Percentiles rank a stretch among this genome's conserved stretches.
Evolutionary conservation across 306 rosid genomes (phyloP).

Genomic region (Sesbania bispinosa): DNA sequence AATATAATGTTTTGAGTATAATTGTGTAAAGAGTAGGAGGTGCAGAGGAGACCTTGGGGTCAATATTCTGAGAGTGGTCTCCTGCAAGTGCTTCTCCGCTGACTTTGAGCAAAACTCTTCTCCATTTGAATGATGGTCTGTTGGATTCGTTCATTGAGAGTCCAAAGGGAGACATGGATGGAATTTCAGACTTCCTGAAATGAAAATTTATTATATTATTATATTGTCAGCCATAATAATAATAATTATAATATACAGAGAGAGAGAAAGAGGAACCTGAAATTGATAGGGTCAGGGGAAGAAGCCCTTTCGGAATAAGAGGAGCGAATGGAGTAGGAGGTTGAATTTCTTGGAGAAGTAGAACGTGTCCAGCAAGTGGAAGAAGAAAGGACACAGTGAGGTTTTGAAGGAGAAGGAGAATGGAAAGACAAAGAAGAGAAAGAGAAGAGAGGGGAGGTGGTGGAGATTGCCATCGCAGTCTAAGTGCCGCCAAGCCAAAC

Average conservation of each 20-base stretch:
- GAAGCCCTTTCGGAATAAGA: conserved; percentile 28
- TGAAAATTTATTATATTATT: neutral
- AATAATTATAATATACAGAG: neutral
- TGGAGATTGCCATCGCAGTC: conserved; percentile 16
- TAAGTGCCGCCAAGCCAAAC: conserved; percentile 21
- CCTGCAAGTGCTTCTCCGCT: conserved; percentile 98
- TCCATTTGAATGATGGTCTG: conserved; percentile 64
- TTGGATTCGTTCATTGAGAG: conserved; percentile 54
- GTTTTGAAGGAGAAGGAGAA: too few species aligned
- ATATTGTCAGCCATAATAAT: neutral
- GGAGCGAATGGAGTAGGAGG: conserved; percentile 4
- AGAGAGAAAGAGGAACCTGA: conserved; percentile 23
- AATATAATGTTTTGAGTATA: too few species aligned
- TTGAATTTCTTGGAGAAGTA: neutral
- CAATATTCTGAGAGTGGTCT: conserved; percentile 77
- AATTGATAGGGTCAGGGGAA: conserved; percentile 26
- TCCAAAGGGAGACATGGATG: conserved; percentile 50
- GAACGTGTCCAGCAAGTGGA: neutral
- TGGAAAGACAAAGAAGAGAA: neutral
- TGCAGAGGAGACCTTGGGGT: conserved; percentile 84
- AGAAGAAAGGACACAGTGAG: neutral
- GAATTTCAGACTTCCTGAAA: conserved; percentile 47
- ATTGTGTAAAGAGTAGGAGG: neutral
- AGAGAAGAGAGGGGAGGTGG: neutral
- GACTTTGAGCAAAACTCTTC: conserved; percentile 94